Percentiles rank a stretch among this genome's conserved stretches.
Evolutionary conservation across 768 basidiomycete species (phyloP).

Genomic region (Phanerochaete sordida): DNA sequence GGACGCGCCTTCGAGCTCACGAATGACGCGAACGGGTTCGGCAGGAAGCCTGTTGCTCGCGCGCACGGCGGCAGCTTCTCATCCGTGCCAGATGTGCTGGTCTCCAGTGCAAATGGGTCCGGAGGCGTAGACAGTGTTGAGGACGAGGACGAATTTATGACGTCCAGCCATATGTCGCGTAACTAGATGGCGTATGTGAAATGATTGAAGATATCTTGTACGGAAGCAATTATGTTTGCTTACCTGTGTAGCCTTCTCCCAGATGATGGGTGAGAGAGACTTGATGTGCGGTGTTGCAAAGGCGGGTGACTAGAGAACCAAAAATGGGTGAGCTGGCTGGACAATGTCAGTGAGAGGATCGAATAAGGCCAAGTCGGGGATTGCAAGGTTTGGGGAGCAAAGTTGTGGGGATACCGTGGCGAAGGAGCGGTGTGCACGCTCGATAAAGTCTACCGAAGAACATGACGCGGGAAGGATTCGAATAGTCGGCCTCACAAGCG

Average conservation of each 20-base stretch:
- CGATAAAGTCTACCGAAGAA: too few relatives aligned
- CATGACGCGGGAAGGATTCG: constrained; percentile 9
- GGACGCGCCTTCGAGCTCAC: constrained; percentile 15
- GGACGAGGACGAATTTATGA: constrained; percentile 14
- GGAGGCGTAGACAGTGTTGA: neutral
- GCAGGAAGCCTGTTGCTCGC: constrained; percentile 16
- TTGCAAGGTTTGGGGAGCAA: too few relatives aligned
- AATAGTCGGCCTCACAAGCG: too few relatives aligned
- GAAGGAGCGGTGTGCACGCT: too few relatives aligned
- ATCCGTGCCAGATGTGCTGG: constrained; percentile 5
- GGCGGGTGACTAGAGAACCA: constrained; percentile 39
- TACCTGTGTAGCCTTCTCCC: constrained; percentile 52
- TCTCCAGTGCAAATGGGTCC: constrained; percentile 1
- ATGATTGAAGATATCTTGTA: neutral
- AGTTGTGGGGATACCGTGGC: too few relatives aligned
- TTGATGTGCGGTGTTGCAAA: constrained; percentile 49
- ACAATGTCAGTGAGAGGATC: neutral
- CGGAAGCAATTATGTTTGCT: constrained; percentile 10
- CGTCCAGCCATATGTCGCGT: constrained; percentile 39
- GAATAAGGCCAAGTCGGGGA: neutral
- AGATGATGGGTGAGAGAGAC: constrained; percentile 53
- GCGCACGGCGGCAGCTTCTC: neutral
- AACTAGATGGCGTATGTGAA: constrained; percentile 30
- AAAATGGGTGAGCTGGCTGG: constrained; percentile 11
- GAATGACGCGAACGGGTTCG: constrained; percentile 24